Percentiles rank a stretch among this genome's conserved stretches.
These are phyloP conservation scores for Heritiera fomes DNA, from an alignment of 345 rosid genomes.

Conservation along the genomic window DNA sequence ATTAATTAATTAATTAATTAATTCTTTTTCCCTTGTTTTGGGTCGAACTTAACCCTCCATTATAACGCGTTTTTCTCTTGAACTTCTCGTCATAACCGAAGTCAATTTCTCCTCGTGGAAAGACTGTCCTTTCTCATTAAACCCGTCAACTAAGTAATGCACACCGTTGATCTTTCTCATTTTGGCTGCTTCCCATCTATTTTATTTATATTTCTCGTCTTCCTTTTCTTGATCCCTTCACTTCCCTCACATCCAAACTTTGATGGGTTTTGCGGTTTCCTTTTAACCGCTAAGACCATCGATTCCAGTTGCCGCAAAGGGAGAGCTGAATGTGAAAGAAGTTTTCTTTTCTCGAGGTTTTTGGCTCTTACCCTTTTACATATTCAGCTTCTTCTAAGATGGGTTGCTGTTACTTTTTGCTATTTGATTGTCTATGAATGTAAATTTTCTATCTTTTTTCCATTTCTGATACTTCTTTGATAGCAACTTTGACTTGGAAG, in stretches of 20 bases:
- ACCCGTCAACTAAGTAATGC: slow-evolving; percentile 9
- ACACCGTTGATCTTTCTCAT: slow-evolving; percentile 5
- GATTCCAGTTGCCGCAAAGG: slow-evolving; percentile 4
- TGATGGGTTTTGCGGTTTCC: slow-evolving; percentile 7
- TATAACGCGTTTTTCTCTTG: neutral
- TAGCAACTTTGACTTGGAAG: neutral
- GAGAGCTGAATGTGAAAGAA: neutral
- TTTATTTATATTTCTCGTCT: neutral
- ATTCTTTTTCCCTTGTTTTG: neutral
- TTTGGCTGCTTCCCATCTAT: neutral
- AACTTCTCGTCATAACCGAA: neutral
- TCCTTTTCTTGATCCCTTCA: neutral
- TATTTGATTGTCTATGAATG: slow-evolving; percentile 14
- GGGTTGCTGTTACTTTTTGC: slow-evolving; percentile 28
- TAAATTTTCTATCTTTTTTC: slow-evolving; percentile 1
- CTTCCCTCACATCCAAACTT: neutral
- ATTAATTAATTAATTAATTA: neutral
- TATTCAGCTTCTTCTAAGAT: slow-evolving; percentile 22
- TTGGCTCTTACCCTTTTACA: slow-evolving; percentile 26
- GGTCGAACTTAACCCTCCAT: neutral
- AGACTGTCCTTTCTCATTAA: neutral
- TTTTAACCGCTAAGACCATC: neutral
- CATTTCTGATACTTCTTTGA: neutral
- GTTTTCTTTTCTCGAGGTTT: slow-evolving; percentile 32
- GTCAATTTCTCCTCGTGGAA: slow-evolving; percentile 3